phyloP scores from a whole-genome alignment of 129 eudicot species.

The Heracleum sosnowskyi region DNA sequence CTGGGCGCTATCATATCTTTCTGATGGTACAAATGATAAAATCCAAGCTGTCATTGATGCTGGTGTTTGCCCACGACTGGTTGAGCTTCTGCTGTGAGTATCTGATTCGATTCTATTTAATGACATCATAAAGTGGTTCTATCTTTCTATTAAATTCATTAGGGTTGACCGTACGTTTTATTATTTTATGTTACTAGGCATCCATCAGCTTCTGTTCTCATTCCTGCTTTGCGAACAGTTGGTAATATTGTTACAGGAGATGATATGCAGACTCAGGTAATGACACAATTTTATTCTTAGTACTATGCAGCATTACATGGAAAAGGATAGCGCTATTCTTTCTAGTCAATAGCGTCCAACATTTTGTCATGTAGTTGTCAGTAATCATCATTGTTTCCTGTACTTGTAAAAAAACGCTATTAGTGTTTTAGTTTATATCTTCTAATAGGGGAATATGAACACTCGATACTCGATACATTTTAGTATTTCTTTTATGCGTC shows the following conservation, averaged over 20 bases:
- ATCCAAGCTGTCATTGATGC: slow-evolving; percentile 73
- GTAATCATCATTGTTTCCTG: background rate
- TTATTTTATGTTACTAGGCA: background rate
- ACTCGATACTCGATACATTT: background rate
- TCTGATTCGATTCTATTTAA: background rate
- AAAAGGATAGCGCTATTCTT: background rate
- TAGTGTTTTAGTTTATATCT: background rate
- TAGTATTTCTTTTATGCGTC: background rate
- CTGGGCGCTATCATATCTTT: slow-evolving; percentile 80
- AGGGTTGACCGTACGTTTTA: background rate
- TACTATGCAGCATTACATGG: background rate
- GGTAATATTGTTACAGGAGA: slow-evolving; percentile 49
- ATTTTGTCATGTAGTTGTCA: slow-evolving; percentile 9
- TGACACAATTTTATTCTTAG: background rate
- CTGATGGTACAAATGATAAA: slow-evolving; percentile 66
- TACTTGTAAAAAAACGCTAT: background rate
- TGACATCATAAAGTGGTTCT: background rate
- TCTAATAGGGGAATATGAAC: background rate
- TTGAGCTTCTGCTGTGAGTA: slow-evolving; percentile 55
- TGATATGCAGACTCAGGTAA: slow-evolving; percentile 75
- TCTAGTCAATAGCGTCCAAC: no score
- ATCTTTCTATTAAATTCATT: background rate
- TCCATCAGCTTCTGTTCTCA: slow-evolving; percentile 13
- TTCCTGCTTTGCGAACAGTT: slow-evolving; percentile 45
- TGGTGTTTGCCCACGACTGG: slow-evolving; percentile 59